phyloP scores from a whole-genome alignment of 148 eudicot species.

The Vaccinium macrocarpon region DNA sequence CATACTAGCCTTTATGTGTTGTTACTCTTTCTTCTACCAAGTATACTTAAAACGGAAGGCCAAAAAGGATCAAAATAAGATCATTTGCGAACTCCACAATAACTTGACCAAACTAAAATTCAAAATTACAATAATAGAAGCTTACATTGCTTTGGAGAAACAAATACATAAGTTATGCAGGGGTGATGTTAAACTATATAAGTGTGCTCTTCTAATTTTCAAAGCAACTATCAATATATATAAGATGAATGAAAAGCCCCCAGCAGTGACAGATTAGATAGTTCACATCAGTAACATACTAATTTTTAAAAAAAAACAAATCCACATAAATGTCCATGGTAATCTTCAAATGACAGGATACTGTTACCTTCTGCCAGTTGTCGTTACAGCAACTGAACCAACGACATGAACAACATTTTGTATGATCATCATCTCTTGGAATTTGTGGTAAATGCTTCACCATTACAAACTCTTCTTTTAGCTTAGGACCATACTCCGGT shows the following conservation, averaged over 20 bases:
- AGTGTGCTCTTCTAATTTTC: constrained; percentile 8
- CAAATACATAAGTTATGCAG: not conserved
- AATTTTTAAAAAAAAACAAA: not conserved
- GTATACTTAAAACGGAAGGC: not conserved
- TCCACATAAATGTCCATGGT: not conserved
- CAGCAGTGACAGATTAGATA: constrained; percentile 1
- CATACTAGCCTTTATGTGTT: not conserved
- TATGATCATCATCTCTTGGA: constrained; percentile 51
- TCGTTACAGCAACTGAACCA: constrained; percentile 86
- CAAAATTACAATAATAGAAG: not conserved
- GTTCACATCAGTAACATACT: not conserved
- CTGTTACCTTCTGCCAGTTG: constrained; percentile 94
- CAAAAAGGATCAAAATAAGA: not conserved
- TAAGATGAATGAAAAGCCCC: not conserved
- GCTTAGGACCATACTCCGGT: constrained; percentile 96
- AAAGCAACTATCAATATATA: not conserved
- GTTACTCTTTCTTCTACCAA: not conserved
- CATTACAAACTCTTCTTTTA: constrained; percentile 84
- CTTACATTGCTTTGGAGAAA: not conserved
- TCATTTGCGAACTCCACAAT: not conserved
- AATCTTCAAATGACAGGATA: not conserved
- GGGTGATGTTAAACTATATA: not conserved
- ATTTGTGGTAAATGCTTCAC: constrained; percentile 92
- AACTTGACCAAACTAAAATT: not conserved
- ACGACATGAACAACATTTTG: constrained; percentile 67